A percentile compares a stretch with the other conserved stretches of the same genome.
phyloP scores from a whole-genome alignment of 1,139 yeast species.

The Taphrina communis region DNA sequence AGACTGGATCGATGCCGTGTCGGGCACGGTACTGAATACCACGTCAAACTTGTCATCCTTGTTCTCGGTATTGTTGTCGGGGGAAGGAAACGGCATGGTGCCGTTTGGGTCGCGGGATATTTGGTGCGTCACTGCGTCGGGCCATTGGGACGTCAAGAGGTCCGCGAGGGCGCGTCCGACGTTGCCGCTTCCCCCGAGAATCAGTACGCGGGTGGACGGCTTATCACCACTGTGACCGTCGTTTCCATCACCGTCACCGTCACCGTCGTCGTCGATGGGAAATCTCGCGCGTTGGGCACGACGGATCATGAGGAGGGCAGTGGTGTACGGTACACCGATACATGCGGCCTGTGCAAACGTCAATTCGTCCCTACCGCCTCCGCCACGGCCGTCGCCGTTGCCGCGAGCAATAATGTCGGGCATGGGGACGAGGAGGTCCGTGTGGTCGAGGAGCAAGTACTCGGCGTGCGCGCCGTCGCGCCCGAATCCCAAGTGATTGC shows the following conservation, averaged over 20 bases:
- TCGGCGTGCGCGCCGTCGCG: slow-evolving; percentile 28
- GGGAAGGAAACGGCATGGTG: not conserved
- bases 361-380: too few species aligned
- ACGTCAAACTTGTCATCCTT: not conserved
- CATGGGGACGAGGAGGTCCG: not conserved
- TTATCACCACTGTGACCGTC: not conserved
- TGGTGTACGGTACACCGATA: slow-evolving; percentile 15
- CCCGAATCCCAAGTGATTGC: slow-evolving; percentile 15
- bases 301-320: slow-evolving; percentile 23
- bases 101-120: not conserved
- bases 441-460: not conserved
- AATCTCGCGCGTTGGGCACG: not conserved
- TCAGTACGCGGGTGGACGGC: not conserved
- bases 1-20: slow-evolving; percentile 2
- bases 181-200: slow-evolving; percentile 18
- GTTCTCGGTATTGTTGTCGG: too few species aligned
- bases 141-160: not conserved
- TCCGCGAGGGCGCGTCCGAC: slow-evolving; percentile 11
- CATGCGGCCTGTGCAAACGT: slow-evolving; percentile 1
- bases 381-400: too few species aligned
- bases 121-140: not conserved
- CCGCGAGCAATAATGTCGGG: too few species aligned
- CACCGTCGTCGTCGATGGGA: too few species aligned
- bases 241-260: too few species aligned
- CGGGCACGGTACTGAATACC: slow-evolving; percentile 18